Conservation (phyloP, 2,329 filamentous ascomycete species). For the Simplicillium sp. region DNA sequence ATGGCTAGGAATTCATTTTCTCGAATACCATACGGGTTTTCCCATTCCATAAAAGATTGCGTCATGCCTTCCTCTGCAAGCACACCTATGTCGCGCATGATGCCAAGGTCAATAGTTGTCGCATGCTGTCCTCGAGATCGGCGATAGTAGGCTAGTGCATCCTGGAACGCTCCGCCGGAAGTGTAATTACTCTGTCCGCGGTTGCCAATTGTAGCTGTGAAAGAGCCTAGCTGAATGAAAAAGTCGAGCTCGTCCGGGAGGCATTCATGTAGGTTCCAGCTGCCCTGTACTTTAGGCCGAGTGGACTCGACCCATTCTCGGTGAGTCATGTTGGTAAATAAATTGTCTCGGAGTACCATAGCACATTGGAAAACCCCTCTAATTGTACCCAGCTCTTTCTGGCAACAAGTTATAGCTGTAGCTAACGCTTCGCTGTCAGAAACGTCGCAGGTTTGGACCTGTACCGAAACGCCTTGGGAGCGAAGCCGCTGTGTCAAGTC, state of each 20-base stretch:
- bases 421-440: conserved; percentile 23
- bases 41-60: neutral
- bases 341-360: neutral
- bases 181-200: conserved; percentile 28
- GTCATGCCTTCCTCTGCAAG: neutral
- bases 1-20: neutral
- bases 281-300: conserved; percentile 26
- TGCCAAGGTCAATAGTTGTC: conserved; percentile 22
- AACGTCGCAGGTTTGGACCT: conserved; percentile 30
- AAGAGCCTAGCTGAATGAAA: conserved; percentile 23
- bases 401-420: too few species aligned
- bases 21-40: neutral
- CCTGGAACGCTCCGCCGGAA: conserved; percentile 29
- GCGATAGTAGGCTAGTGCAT: conserved; percentile 26
- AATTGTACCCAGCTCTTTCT: too few species aligned
- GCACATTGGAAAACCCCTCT: neutral
- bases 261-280: conserved; percentile 26
- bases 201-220: conserved; percentile 20
- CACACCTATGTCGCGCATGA: conserved; percentile 24
- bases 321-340: conserved; percentile 20
- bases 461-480: conserved; percentile 20
- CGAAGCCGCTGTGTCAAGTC: conserved; percentile 24
- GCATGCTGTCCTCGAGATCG: conserved; percentile 4
- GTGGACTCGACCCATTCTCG: conserved; percentile 21
- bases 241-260: conserved; percentile 19